Conservation (phyloP, 371 early-diverging fungal species). For the Nosema bombycis region DNA sequence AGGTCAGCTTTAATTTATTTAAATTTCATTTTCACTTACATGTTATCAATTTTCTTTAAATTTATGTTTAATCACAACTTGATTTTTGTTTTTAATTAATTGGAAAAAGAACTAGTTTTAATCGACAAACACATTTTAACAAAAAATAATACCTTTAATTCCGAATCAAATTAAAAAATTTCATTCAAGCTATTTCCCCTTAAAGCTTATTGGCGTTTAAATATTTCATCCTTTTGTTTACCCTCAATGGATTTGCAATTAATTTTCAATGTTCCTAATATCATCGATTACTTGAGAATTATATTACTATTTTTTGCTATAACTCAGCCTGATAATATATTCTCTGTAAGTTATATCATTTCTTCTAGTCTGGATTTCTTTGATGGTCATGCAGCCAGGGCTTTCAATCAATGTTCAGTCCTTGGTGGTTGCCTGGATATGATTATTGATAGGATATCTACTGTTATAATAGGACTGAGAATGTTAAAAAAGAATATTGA, state of each 20-base stretch:
- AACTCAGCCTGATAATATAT: not conserved
- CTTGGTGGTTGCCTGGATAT: constrained; percentile 58
- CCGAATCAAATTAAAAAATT: too few species aligned
- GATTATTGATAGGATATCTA: constrained; percentile 52
- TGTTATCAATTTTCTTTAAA: too few species aligned
- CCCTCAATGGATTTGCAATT: constrained; percentile 24
- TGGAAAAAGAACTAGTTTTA: too few species aligned
- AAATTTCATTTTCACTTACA: too few species aligned
- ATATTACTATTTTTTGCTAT: constrained; percentile 33
- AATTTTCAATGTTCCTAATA: constrained; percentile 52
- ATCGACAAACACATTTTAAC: too few species aligned
- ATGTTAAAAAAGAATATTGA: constrained; percentile 10
- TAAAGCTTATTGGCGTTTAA: too few species aligned
- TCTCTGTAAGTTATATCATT: constrained; percentile 68
- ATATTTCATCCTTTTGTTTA: too few species aligned
- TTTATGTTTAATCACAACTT: too few species aligned
- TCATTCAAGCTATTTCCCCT: too few species aligned
- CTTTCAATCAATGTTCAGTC: constrained; percentile 73
- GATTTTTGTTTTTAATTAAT: too few species aligned
- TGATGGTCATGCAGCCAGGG: constrained; percentile 83
- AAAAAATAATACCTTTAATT: too few species aligned
- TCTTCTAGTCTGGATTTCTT: constrained; percentile 83
- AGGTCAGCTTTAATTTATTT: too few species aligned
- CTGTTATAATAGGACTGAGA: constrained; percentile 31
- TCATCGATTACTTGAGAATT: constrained; percentile 49